These are phyloP conservation scores for Boeremia exigua DNA, from an alignment of 2,329 filamentous ascomycete genomes.

Conservation along the genomic window DNA sequence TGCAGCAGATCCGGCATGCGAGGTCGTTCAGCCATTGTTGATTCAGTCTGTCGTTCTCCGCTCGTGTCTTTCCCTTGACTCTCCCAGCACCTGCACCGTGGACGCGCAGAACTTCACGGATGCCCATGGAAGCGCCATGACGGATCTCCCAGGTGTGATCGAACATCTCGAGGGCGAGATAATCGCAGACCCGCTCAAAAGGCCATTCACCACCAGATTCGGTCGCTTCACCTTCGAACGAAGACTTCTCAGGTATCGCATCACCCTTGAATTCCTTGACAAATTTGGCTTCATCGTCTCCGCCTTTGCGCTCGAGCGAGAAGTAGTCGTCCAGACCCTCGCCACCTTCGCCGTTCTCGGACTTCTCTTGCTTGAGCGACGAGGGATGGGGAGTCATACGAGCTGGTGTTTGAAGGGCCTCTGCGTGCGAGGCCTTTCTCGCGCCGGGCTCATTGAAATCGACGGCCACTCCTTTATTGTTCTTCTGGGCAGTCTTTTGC, in stretches of 20 bases:
- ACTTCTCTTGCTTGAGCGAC: slow-evolving; percentile 65
- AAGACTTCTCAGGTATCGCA: slow-evolving; percentile 79
- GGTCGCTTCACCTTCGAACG: slow-evolving; percentile 78
- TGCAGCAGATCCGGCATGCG: slow-evolving; percentile 91
- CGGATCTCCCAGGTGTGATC: slow-evolving; percentile 94
- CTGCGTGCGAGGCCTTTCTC: slow-evolving; percentile 64
- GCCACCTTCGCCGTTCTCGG: slow-evolving; percentile 64
- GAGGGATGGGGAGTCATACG: slow-evolving; percentile 55
- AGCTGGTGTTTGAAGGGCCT: slow-evolving; percentile 62
- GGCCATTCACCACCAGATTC: slow-evolving; percentile 88
- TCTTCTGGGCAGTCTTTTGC: slow-evolving; percentile 86
- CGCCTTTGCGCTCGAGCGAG: slow-evolving; percentile 78
- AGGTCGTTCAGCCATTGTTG: slow-evolving; percentile 90
- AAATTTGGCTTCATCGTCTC: slow-evolving; percentile 89
- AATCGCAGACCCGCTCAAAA: slow-evolving; percentile 90
- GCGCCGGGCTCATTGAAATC: slow-evolving; percentile 74
- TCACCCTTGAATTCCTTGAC: slow-evolving; percentile 95
- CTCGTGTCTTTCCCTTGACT: slow-evolving; percentile 69
- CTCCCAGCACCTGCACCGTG: slow-evolving; percentile 90
- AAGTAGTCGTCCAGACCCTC: slow-evolving; percentile 74
- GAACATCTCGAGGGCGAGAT: slow-evolving; percentile 91
- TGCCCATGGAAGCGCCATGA: slow-evolving; percentile 93
- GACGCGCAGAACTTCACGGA: slow-evolving; percentile 89
- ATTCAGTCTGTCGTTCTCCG: slow-evolving; percentile 81
- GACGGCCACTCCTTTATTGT: slow-evolving; percentile 87